Percentiles rank a stretch among this genome's conserved stretches.
Conservation (phyloP, 2,329 filamentous ascomycete species). For the Xylaria sp. region DNA sequence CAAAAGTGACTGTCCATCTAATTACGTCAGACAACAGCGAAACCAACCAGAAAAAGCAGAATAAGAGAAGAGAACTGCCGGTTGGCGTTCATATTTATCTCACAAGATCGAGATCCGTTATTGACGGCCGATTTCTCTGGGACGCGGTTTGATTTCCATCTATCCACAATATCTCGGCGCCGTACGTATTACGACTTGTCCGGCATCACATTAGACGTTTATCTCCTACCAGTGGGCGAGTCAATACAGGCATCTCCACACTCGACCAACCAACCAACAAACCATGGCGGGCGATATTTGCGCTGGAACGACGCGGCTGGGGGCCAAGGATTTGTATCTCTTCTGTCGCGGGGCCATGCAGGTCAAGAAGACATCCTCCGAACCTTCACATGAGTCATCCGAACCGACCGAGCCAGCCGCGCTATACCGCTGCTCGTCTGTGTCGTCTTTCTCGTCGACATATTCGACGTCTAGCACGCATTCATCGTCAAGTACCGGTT, state of each 20-base stretch:
- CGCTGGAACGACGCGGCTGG: neutral
- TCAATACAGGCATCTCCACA: too few relatives aligned
- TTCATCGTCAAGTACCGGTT: conserved; percentile 8
- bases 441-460: conserved; percentile 19
- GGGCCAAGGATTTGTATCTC: neutral
- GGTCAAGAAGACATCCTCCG: neutral
- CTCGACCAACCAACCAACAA: neutral
- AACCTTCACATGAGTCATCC: neutral
- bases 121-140: neutral
- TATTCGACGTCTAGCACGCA: conserved; percentile 17
- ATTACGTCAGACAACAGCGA: conserved; percentile 5
- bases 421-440: conserved; percentile 24
- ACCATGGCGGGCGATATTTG: neutral
- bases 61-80: neutral
- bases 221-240: neutral
- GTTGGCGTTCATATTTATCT: neutral
- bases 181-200: too few relatives aligned
- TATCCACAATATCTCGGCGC: too few relatives aligned
- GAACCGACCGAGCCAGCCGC: conserved; percentile 13
- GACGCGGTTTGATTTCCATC: neutral
- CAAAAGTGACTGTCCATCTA: neutral
- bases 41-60: neutral
- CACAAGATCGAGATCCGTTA: neutral
- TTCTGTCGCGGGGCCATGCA: neutral
- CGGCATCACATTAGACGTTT: neutral